Base-by-base conservation (phyloP, 208 protist species). In the Giardia duodenalis region DNA sequence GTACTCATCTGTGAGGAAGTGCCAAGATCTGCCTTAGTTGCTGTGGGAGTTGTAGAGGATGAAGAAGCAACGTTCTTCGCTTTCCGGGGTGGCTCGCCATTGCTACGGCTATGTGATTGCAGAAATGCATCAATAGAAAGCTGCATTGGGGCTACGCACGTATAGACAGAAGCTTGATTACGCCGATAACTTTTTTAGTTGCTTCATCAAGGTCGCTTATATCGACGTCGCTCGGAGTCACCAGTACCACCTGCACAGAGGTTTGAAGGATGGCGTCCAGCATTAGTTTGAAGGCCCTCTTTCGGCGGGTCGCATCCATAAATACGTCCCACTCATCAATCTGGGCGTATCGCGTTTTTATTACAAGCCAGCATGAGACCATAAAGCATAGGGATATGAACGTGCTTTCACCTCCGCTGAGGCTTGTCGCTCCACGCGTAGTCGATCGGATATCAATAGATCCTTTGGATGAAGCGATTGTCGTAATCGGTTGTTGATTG, bases 311-410 rank as follows among this genome's bases (percentile, higher is more conserved):
- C 3, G 86, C 86, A 89, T 89, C 86, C 86, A 89, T 89, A 45
- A 89, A 89, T n/a, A 89, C 86, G 44, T 89, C 86, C 86, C 86
- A 89, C 42, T 89, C 86, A 45, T 89, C 86, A 19, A 89, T 89
- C 42, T 89, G 86, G 3, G 42, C 4, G 44, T 89, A 89, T 3
- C 19, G 4, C 42, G 86, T 46, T 45, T 89, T 10, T 19, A 89
- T 42, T 19, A 89, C 4, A 19, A 45, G 4, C 22, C 86, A 89
- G 22, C 4, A 44, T 3, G 86, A n/a, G 4, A 44, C 42, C 4
- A 89, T 89, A 45, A 89, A 45, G 44, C 86, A 46, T n/a, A 89
- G 10, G 3, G 86, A 10, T 19, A 42, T 44, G 42, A 89, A 89
- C 3, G 86, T 46, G 3, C 4, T 4, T 45, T 89, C 86, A 4